A percentile compares a stretch with the other conserved stretches of the same genome.
Evolutionary conservation across 805 yeast species (phyloP).

Genomic region (Myxozyma mucilagina): DNA sequence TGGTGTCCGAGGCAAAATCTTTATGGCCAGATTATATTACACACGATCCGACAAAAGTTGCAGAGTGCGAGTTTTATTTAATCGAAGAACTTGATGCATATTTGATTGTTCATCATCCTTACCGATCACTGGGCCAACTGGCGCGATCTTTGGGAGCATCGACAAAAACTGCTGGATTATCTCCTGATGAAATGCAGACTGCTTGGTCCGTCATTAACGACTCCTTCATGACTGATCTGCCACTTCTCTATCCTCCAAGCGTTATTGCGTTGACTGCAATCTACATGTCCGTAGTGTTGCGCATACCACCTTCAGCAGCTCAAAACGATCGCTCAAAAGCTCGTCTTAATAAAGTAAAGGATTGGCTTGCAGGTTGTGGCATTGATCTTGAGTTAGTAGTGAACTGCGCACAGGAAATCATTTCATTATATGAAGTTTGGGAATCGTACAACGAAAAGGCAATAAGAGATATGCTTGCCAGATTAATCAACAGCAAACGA

Average conservation of each 20-base stretch:
- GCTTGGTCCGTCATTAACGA: constrained; percentile 91
- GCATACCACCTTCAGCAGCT: constrained; percentile 40
- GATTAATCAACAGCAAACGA: constrained; percentile 7
- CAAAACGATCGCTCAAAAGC: constrained; percentile 32
- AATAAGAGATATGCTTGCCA: constrained; percentile 38
- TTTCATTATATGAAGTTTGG: constrained; percentile 83
- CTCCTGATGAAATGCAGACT: constrained; percentile 65
- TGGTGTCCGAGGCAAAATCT: constrained; percentile 80
- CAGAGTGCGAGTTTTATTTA: constrained; percentile 92
- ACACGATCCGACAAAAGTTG: constrained; percentile 83
- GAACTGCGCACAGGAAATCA: constrained; percentile 80
- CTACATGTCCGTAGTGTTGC: constrained; percentile 70
- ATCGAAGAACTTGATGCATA: constrained; percentile 71
- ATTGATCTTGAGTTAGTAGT: constrained; percentile 75
- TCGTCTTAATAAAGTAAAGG: constrained; percentile 57
- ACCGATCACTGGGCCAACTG: constrained; percentile 41
- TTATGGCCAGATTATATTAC: constrained; percentile 96
- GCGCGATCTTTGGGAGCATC: constrained; percentile 49
- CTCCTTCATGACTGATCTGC: constrained; percentile 83
- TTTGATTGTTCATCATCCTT: constrained; percentile 47
- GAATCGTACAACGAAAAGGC: constrained; percentile 73
- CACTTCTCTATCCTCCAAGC: constrained; percentile 84
- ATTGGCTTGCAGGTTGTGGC: constrained; percentile 72
- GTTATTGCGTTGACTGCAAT: constrained; percentile 77
- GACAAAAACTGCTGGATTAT: constrained; percentile 38